phyloP scores from a whole-genome alignment of 192 early-diverging fungal genomes.

The Coemansia sp. region DNA sequence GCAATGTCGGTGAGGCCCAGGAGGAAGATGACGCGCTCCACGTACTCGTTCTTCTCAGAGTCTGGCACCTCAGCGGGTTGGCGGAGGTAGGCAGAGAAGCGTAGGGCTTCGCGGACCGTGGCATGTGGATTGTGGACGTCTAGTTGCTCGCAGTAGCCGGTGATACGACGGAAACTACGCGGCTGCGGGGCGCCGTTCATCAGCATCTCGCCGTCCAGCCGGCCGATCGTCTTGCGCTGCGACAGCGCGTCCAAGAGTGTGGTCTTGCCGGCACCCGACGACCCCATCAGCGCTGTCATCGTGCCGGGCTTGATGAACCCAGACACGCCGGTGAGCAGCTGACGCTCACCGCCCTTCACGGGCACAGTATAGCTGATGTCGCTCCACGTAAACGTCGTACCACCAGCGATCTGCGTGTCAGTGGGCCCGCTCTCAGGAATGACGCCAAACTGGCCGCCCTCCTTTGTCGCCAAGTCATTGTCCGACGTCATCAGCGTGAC shows the following conservation, averaged over 20 bases:
- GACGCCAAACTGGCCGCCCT: conserved; percentile 12
- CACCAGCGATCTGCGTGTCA: conserved; percentile 55
- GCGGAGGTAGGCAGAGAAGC: conserved; percentile 68
- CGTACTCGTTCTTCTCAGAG: conserved; percentile 69
- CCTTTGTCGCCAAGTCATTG: conserved; percentile 22
- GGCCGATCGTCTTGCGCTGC: conserved; percentile 75
- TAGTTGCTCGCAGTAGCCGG: conserved; percentile 86
- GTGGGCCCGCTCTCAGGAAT: conserved; percentile 27
- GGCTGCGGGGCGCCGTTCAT: conserved; percentile 63
- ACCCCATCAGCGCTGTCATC: conserved; percentile 84
- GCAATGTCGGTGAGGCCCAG: conserved; percentile 76
- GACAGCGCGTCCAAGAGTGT: conserved; percentile 76
- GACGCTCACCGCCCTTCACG: conserved; percentile 57
- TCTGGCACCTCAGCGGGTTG: conserved; percentile 66
- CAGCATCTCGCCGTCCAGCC: conserved; percentile 68
- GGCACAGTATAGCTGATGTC: conserved; percentile 62
- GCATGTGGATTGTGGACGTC: conserved; percentile 76
- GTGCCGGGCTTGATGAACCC: conserved; percentile 78
- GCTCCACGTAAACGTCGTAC: conserved; percentile 69
- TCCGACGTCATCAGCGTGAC: conserved; percentile 15
- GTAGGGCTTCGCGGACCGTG: conserved; percentile 70
- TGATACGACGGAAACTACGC: conserved; percentile 67
- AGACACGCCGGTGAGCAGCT: conserved; percentile 65
- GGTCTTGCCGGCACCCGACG: conserved; percentile 71
- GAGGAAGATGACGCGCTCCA: conserved; percentile 74